Evolutionary conservation across 2,329 filamentous ascomycete genomes (phyloP), one percentile per base, ranked within the genome.

Genomic region (Beauveria scarabaeidicola): DNA sequence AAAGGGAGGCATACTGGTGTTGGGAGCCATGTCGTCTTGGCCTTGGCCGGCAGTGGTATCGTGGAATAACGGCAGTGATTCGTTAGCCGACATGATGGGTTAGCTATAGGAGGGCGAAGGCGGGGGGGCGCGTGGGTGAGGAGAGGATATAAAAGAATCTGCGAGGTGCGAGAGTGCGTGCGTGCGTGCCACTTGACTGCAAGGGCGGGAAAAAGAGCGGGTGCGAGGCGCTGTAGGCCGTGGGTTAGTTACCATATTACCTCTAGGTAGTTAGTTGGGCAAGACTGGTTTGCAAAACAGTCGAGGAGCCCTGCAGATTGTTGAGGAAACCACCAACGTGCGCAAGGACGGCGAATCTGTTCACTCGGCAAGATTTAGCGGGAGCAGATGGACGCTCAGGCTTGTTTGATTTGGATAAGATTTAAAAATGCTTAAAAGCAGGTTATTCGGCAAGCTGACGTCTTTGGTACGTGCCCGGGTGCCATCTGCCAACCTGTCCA

Each of bases 251-350:
- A n/a, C n/a, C n/a, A n/a, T n/a, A n/a, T n/a, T n/a, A n/a, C n/a
- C n/a, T n/a, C n/a, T n/a, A n/a, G n/a, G n/a, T n/a, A n/a, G n/a
- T 29, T 27, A n/a, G n/a, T 9, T 38, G 27, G 43, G 32, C 19
- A 50, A 19, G 54, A 29, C 44, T 40, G 21, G 57, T 36, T 56
- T 60, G 58, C 52, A 55, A 46, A 55, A 51, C 15, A 29, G 21
- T 54, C 51, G 51, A 25, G 58, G 52, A 25, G 44, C 44, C 57
- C 36, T 43, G 44, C 44, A 60, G 58, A 56, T 60, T 60, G 58
- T 60, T 60, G 58, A 60, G 58, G 46, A 60, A 60, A 48, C 52
- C 51, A 48, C 52, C 51, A 56, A 60, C 58, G 56, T 60, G 58
- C 27, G 36, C 52, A 10, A 46, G 58, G 44, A 51, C 46, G 13